phyloP scores from a whole-genome alignment of 495 filamentous ascomycete genomes.

The Penicillium pulvis region DNA sequence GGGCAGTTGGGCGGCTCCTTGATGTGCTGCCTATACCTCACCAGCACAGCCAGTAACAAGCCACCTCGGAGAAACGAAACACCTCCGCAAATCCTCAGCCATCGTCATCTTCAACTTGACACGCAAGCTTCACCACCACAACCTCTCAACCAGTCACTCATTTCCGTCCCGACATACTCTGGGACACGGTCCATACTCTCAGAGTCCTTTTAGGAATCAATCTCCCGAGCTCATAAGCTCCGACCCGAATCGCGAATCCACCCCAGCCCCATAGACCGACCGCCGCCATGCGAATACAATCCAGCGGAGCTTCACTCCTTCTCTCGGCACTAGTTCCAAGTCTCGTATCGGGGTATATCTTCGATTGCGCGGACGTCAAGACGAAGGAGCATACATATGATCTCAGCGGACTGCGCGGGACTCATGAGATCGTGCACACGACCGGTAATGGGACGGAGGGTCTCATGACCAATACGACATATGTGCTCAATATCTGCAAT shows the following conservation, averaged over 20 bases:
- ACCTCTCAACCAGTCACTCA: slow-evolving; percentile 7
- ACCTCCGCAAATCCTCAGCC: slow-evolving; percentile 25
- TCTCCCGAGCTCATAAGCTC: slow-evolving; percentile 2
- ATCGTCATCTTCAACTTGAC: slow-evolving; percentile 22
- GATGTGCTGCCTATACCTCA: background rate
- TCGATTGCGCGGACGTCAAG: slow-evolving; percentile 65
- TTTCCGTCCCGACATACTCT: background rate
- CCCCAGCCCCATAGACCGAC: slow-evolving; percentile 3
- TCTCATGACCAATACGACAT: slow-evolving; percentile 69
- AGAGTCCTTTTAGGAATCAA: background rate
- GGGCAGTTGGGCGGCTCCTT: background rate
- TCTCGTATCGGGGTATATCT: slow-evolving; percentile 45
- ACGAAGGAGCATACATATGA: slow-evolving; percentile 63
- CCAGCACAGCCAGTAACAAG: slow-evolving; percentile 5
- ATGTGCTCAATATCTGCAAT: slow-evolving; percentile 83
- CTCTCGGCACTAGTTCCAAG: slow-evolving; percentile 48
- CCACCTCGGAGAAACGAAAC: slow-evolving; percentile 31
- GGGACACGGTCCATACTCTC: background rate
- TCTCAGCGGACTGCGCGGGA: slow-evolving; percentile 65
- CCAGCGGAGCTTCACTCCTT: slow-evolving; percentile 40
- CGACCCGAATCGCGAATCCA: background rate
- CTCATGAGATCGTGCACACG: slow-evolving; percentile 69
- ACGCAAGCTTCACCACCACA: background rate
- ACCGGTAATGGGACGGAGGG: slow-evolving; percentile 43
- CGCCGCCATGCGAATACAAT: slow-evolving; percentile 46